Evolutionary conservation across 2,329 filamentous ascomycete species (phyloP), one percentile per base, ranked within the genome.

Genomic region (Mycocentrospora acerina): DNA sequence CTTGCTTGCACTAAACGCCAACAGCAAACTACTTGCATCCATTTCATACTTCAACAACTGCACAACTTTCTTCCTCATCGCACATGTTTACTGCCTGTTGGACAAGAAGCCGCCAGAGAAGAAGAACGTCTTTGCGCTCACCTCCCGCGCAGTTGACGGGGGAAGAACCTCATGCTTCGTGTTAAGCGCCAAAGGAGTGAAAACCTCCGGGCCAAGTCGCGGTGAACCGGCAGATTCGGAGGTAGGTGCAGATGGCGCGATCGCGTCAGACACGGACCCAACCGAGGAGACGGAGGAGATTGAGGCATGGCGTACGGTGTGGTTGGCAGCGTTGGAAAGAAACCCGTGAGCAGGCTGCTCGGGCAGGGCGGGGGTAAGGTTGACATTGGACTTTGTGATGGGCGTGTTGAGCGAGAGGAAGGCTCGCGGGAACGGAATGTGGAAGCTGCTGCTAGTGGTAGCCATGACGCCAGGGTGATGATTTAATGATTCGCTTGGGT

Each of bases 341-440:
- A 66, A 66, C 43, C 48, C 51, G 57, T 66, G 60, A 51, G 51
- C 36, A 51, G 51, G 30, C 41, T 53, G 41, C 47, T 56, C 42
- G 48, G 52, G 28, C 44, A 55, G 44, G 40, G 39, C 28, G 37
- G 32, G 33, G 29, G 40, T 18, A 24, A 18, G 24, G 26, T 29
- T 15, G 27, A 29, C 26, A 24, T 27, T 22, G 11, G 48, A 27
- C 43, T 57, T 51, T 39, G 62, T 58, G 50, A 48, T n/a, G 38
- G 55, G 57, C 39, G 58, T 55, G 54, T 66, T 66, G 56, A 66
- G 56, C 36, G 61, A 51, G 52, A 66, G 59, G 49, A 63, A 66
- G 54, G 42, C 53, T 33, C 43, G 48, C 18, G 62, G 62, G 55
- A 66, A 65, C 36, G 62, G 60, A 43, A 66, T 66, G 60, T 66